Base-by-base conservation (phyloP, 345 rosid species). In the Microthlaspi erraticum region DNA sequence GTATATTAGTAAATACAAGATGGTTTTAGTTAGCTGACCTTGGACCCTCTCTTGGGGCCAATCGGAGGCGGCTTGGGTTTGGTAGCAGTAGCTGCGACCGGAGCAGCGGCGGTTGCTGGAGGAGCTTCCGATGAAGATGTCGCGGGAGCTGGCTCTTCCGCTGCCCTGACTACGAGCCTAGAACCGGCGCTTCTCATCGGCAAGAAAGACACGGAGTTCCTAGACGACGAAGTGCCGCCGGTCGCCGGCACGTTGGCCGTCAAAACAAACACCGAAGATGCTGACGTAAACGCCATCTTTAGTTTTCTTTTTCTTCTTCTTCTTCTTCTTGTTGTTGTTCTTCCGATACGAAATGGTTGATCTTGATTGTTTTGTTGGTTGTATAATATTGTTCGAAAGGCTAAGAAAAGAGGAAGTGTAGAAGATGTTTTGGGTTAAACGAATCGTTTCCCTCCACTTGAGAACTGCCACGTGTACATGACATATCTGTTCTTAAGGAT, bases 31-130 rank as follows among this genome's bases (percentile, higher is more conserved):
- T 50, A 71, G 43, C 66, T 81, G 62, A 88, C 97, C 97, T 90
- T 90, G 52, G 96, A 48, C 48, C 98, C 98, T 87, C 98, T 93
- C 82, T 93, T 86, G 78, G 98, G 97, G 49, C 96, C 96, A 62
- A 87, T 83, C 3, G 87, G 98, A 13, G 86, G 85, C 7, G 90
- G 96, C 83, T 88, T 87, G 38, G 93, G 81, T 79, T 91, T 88
- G 41, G 81, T 36, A 58, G 91, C 83, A 66, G 79, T 81, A 56
- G 26, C 73, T 13, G 9, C 71, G 19, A 78, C 78, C 8, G 82
- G 72, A 51, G 77, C 59, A 0, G 82, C 74, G 10, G 84, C 42
- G 59, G 86, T 14, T 42, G 85, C 60, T 1, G 85, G 67, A 19
- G 86, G 36, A n/a, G 29, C 46, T 44, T 69, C 60, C 20, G 79